Evolutionary conservation across 352 stramenopile species (phyloP).

Genomic region (Phytophthora quininea): DNA sequence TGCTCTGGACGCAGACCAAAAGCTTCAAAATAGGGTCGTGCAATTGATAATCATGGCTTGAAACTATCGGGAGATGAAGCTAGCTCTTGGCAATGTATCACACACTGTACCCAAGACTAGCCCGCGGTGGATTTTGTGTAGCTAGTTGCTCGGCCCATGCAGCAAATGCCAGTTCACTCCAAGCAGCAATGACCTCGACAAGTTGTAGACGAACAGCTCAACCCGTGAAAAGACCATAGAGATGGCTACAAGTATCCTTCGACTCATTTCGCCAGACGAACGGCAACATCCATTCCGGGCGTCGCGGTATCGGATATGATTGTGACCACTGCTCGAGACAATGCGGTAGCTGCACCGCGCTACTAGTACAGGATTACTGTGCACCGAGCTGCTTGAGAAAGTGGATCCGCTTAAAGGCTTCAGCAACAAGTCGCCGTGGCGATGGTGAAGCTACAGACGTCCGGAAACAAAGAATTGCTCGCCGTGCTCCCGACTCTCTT

Average conservation of each 20-base stretch:
- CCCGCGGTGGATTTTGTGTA: background rate
- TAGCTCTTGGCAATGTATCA: constrained; percentile 19
- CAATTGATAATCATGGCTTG: constrained; percentile 29
- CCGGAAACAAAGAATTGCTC: constrained; percentile 55
- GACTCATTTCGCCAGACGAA: background rate
- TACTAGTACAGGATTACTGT: constrained; percentile 12
- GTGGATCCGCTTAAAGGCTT: constrained; percentile 38
- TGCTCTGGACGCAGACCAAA: background rate
- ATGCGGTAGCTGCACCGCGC: background rate
- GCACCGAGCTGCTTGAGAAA: constrained; percentile 39
- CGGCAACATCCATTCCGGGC: background rate
- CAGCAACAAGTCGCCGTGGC: constrained; percentile 20
- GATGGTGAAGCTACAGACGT: constrained; percentile 6
- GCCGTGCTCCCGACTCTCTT: constrained; percentile 17
- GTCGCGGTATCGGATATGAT: background rate
- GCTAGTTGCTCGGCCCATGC: background rate
- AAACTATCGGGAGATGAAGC: constrained; percentile 36
- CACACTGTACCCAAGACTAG: constrained; percentile 17
- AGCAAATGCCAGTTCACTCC: background rate
- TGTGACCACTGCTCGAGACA: background rate
- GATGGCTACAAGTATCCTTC: background rate
- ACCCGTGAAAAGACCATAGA: background rate
- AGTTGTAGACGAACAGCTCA: background rate
- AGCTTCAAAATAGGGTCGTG: background rate
- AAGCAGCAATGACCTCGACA: background rate